These are phyloP conservation scores for Suaeda aralocaspica DNA, from an alignment of 148 eudicot genomes.

Conservation along the genomic window DNA sequence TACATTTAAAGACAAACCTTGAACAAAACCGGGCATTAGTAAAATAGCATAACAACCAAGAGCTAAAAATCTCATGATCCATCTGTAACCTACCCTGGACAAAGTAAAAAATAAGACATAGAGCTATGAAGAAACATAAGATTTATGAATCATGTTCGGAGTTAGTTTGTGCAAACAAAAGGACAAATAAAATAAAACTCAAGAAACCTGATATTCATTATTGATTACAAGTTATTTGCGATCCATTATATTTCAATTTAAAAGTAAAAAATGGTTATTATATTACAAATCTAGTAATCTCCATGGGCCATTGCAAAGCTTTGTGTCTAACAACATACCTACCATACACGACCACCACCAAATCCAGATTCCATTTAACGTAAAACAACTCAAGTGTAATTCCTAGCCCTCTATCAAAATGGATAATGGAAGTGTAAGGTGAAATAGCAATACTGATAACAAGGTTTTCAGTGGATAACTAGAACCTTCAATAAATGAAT, in stretches of 20 bases:
- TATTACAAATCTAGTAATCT: neutral
- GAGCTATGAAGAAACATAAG: neutral
- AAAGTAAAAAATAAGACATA: constrained; percentile 38
- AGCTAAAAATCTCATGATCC: constrained; percentile 69
- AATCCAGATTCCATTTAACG: neutral
- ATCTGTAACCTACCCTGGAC: constrained; percentile 90
- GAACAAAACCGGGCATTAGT: constrained; percentile 91
- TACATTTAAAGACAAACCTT: constrained; percentile 41
- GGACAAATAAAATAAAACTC: neutral
- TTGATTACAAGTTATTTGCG: neutral
- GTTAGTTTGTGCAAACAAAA: neutral
- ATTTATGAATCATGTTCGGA: neutral
- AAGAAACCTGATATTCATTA: neutral
- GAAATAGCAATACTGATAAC: neutral
- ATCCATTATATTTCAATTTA: neutral
- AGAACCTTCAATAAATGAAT: neutral
- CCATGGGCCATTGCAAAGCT: neutral
- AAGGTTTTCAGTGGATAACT: neutral
- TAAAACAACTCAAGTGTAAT: neutral
- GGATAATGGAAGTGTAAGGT: neutral
- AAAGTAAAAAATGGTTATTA: neutral
- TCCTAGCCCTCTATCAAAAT: neutral
- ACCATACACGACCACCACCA: neutral
- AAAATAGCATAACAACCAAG: constrained; percentile 82
- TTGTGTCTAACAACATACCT: neutral